A percentile compares a stretch with the other conserved stretches of the same genome.
phyloP scores from a whole-genome alignment of 257 asterid genomes.

The Paulownia fortunei region DNA sequence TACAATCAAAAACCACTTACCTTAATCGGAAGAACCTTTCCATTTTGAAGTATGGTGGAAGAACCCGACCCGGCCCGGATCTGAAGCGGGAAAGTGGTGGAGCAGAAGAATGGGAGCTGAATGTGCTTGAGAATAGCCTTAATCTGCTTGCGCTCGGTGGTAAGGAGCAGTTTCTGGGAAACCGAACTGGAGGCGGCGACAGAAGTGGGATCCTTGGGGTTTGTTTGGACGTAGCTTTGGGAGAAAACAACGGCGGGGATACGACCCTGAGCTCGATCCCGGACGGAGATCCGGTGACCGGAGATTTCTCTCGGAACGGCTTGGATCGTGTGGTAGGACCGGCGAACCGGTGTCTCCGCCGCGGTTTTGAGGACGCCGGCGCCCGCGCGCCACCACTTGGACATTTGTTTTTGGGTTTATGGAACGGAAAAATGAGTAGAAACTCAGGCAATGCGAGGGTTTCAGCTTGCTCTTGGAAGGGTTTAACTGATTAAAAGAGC shows the following conservation, averaged over 20 bases:
- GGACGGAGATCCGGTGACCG: constrained; percentile 73
- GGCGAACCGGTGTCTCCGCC: constrained; percentile 33
- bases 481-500: constrained; percentile 18
- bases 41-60: constrained; percentile 64
- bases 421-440: constrained; percentile 22
- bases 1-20: constrained; percentile 38
- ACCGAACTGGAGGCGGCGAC: constrained; percentile 50
- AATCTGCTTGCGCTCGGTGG: constrained; percentile 89
- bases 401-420: constrained; percentile 44
- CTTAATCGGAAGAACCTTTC: constrained; percentile 88
- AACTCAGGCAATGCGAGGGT: constrained; percentile 25
- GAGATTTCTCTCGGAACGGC: constrained; percentile 80
- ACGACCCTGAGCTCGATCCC: constrained; percentile 88
- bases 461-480: constrained; percentile 1
- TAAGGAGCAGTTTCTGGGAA: constrained; percentile 64
- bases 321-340: constrained; percentile 80
- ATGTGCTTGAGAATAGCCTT: constrained; percentile 70
- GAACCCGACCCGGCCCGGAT: constrained; percentile 94
- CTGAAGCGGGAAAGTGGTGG: constrained; percentile 89
- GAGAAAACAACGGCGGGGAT: constrained; percentile 88
- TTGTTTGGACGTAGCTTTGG: constrained; percentile 56
- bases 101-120: constrained; percentile 70
- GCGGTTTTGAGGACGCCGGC: constrained; percentile 51
- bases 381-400: constrained; percentile 85
- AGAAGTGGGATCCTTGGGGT: constrained; percentile 66